Evolutionary conservation across 495 filamentous ascomycete genomes (phyloP), one percentile per base, ranked within the genome.

Genomic region (Trichodelitschia bisporula): DNA sequence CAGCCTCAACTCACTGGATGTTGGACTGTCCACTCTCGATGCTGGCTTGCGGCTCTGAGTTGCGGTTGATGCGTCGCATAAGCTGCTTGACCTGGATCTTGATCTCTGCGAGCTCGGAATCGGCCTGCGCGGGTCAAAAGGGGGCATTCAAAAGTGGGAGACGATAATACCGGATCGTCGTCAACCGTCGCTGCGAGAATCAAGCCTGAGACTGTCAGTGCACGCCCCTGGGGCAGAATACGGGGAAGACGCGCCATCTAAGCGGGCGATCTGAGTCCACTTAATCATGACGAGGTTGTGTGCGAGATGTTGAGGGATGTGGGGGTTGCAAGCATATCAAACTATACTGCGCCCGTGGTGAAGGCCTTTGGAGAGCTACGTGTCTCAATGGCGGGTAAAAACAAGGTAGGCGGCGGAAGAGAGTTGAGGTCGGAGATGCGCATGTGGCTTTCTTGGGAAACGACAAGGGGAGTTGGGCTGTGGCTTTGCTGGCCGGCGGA

Each of bases 111-210:
- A 93, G 69, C 42, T 84, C 65, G 29, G 65, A 52, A 45, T 90
- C 77, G 32, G 72, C 62, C 62, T 71, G 36, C 18, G n/a, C 28
- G 32, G 26, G 36, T 18, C 26, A 16, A 8, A 18, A 30, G 18
- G 18, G 13, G 5, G 23, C n/a, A 20, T 5, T 3, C 16, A 21
- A n/a, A n/a, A n/a, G n/a, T n/a, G 26, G 15, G 3, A 30, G 30
- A 19, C 10, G 4, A 29, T 32, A 55, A 36, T 34, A 72, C 69
- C 57, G 77, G 69, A 45, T 75, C 72, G 51, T 91, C 79, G 51
- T 97, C 86, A 29, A 92, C 78, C 1, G 89, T 90, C 26, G 86
- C 86, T 41, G 79, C 83, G 34, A 97, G 65, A 62, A 90, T 77
- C 34, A 95, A 59, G 59, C 89, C 84, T 90, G 10, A 6, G 27